Conservation (phyloP, 805 yeast genomes). For the Debaryomyces tyrocola region DNA sequence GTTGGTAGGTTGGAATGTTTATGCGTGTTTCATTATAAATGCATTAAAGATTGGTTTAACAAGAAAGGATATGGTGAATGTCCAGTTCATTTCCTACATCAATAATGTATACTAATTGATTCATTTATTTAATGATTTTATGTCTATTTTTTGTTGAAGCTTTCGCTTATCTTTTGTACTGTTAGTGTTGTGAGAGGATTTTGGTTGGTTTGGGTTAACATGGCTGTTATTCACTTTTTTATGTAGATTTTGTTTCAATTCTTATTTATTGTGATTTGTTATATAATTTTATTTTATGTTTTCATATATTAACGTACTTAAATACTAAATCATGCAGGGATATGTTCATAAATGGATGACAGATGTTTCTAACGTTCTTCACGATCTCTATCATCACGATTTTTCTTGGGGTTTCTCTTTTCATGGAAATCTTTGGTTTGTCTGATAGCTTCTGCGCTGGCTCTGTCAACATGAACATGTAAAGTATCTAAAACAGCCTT, state of each 20-base stretch:
- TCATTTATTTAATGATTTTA: neutral
- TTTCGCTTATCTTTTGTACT: neutral
- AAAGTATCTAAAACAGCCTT: conserved; percentile 74
- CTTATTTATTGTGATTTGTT: neutral
- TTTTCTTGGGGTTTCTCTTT: conserved; percentile 15
- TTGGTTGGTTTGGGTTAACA: conserved; percentile 1
- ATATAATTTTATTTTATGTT: too few relatives aligned
- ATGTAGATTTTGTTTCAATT: neutral
- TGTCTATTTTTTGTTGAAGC: neutral
- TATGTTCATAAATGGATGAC: neutral
- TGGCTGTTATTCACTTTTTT: neutral
- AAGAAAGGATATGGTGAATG: conserved; percentile 84
- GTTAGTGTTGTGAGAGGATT: neutral
- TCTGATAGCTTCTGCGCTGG: conserved; percentile 84
- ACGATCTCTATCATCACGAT: conserved; percentile 37
- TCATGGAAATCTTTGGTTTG: conserved; percentile 69
- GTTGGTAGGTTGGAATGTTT: conserved; percentile 92
- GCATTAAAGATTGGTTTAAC: conserved; percentile 90
- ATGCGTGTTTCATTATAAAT: conserved; percentile 88
- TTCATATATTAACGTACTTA: too few relatives aligned
- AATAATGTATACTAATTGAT: conserved; percentile 8
- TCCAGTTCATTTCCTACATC: conserved; percentile 66
- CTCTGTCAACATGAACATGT: conserved; percentile 86
- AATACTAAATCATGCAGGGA: too few relatives aligned
- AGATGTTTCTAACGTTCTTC: conserved; percentile 25